phyloP scores from a whole-genome alignment of 176 grass and related monocot species.

The Eragrostis curvula region DNA sequence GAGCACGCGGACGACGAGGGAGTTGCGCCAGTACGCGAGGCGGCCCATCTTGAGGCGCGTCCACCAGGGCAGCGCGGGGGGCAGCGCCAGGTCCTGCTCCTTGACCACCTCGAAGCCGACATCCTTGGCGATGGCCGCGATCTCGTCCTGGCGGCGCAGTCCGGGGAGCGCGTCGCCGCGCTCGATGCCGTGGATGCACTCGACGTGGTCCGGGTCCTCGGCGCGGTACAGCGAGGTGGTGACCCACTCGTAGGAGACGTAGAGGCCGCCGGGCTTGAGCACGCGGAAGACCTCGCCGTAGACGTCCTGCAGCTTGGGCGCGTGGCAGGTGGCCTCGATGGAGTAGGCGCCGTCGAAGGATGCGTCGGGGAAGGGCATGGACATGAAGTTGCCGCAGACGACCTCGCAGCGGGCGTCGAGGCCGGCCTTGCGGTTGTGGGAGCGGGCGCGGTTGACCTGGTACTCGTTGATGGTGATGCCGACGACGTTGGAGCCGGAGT shows the following conservation, averaged over 20 bases:
- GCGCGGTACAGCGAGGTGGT: constrained; percentile 80
- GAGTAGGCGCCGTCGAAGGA: constrained; percentile 98
- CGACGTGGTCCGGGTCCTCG: constrained; percentile 72
- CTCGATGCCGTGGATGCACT: constrained; percentile 90
- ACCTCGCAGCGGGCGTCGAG: constrained; percentile 80
- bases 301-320: constrained; percentile 88
- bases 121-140: constrained; percentile 59
- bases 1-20: constrained; percentile 84
- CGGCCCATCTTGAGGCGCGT: constrained; percentile 96
- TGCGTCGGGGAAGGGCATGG: constrained; percentile 80
- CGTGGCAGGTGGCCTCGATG: constrained; percentile 99
- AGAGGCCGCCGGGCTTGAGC: constrained; percentile 78
- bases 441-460: constrained; percentile 86
- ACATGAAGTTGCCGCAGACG: constrained; percentile 95
- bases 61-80: constrained; percentile 87
- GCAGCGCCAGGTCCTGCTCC: constrained; percentile 85
- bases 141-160: constrained; percentile 77
- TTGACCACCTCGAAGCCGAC: constrained; percentile 81
- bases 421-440: constrained; percentile 89
- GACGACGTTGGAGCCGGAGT: constrained; percentile 74
- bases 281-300: constrained; percentile 90
- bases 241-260: constrained; percentile 97
- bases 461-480: constrained; percentile 99
- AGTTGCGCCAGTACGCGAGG: constrained; percentile 96
- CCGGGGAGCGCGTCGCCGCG: constrained; percentile 88